phyloP scores from a whole-genome alignment of 140 eudicot genomes.

The Flaveria floridana region DNA sequence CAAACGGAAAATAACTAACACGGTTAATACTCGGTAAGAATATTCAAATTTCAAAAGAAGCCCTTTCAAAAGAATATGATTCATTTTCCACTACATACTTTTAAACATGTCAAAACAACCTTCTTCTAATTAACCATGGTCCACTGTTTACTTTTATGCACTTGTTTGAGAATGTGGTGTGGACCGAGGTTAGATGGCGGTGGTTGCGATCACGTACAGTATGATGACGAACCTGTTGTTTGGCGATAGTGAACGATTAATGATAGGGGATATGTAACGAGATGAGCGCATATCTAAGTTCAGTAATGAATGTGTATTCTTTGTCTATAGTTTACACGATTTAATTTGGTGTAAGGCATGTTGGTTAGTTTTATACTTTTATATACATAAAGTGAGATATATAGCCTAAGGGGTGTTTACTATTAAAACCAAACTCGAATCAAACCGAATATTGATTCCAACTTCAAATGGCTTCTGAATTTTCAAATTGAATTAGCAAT shows the following conservation, averaged over 20 bases:
- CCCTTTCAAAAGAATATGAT: neutral
- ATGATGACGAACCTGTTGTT: neutral
- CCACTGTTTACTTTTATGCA: neutral
- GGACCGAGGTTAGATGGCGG: neutral
- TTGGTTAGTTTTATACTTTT: neutral
- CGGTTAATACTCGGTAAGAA: slow-evolving; percentile 22
- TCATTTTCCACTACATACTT: neutral
- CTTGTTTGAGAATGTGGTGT: neutral
- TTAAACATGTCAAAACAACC: slow-evolving; percentile 10
- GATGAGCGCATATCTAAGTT: neutral
- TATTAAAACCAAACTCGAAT: no score
- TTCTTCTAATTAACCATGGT: neutral
- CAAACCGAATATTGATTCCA: no score
- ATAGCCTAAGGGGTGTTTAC: neutral
- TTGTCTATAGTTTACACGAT: neutral
- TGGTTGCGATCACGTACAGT: neutral
- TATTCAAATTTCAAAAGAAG: slow-evolving; percentile 7
- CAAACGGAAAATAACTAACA: slow-evolving; percentile 19
- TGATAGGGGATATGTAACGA: neutral
- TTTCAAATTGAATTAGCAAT: no score
- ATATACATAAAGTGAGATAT: neutral
- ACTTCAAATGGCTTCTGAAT: no score
- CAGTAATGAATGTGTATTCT: neutral
- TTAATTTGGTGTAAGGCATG: neutral
- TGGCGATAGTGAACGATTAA: neutral